These are phyloP conservation scores for Trichoderma sp. DNA, from an alignment of 2,329 filamentous ascomycete genomes.

Conservation along the genomic window DNA sequence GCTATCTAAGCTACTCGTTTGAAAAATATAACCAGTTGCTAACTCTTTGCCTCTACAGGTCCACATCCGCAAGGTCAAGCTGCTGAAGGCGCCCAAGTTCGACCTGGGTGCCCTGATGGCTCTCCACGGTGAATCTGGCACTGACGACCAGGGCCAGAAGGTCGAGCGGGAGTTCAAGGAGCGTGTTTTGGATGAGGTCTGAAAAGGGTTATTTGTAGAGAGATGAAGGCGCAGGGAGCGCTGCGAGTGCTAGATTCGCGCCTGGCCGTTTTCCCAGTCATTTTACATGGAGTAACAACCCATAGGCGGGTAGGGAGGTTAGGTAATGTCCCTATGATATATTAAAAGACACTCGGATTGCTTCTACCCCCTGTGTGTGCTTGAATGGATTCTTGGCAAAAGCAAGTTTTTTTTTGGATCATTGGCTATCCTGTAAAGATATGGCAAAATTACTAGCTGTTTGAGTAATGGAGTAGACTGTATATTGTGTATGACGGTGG, in stretches of 20 bases:
- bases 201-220: constrained; percentile 46
- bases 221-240: constrained; percentile 33
- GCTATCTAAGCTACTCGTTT: background rate
- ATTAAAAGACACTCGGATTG: constrained; percentile 33
- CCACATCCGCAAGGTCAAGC: constrained; percentile 99
- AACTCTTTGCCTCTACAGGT: constrained; percentile 56
- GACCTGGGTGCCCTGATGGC: constrained; percentile 93
- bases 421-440: background rate
- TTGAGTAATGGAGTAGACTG: background rate
- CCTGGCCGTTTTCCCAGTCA: constrained; percentile 42
- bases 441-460: background rate
- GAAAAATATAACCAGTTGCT: background rate
- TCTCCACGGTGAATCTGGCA: constrained; percentile 95
- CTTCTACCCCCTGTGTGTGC: constrained; percentile 16
- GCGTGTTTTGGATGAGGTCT: constrained; percentile 89
- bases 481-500: background rate
- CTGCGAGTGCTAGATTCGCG: constrained; percentile 34
- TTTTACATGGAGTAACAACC: constrained; percentile 45
- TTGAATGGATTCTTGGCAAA: background rate
- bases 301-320: constrained; percentile 37
- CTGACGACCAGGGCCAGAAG: constrained; percentile 97
- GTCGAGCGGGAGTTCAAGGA: constrained; percentile 99
- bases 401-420: background rate
- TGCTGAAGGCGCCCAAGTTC: constrained; percentile 98
- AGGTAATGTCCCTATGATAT: constrained; percentile 40